Percentiles rank a stretch among this genome's conserved stretches.
Conservation (phyloP, 495 filamentous ascomycete genomes). For the Terfezia boudieri region DNA sequence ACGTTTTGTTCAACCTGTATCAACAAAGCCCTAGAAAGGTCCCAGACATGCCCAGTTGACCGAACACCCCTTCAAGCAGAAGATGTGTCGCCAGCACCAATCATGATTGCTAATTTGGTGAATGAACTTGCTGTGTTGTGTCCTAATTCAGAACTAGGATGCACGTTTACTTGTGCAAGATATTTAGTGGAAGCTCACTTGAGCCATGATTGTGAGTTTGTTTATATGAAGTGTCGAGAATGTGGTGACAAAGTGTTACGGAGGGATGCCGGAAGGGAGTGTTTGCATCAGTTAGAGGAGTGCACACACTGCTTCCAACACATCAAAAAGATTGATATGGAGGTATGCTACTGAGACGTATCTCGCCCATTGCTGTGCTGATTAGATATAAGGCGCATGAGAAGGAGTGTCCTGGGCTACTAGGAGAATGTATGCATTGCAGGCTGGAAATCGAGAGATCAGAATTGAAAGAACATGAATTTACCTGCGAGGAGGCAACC, state of each 20-base stretch:
- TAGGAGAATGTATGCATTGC: slow-evolving; percentile 33
- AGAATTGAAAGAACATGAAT: slow-evolving; percentile 28
- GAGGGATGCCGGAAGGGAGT: slow-evolving; percentile 27
- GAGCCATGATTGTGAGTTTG: slow-evolving; percentile 38
- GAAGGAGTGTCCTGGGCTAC: slow-evolving; percentile 28
- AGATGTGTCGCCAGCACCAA: slow-evolving; percentile 12
- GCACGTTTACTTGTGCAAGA: slow-evolving; percentile 30
- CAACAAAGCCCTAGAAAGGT: slow-evolving; percentile 27
- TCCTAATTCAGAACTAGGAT: slow-evolving; percentile 33
- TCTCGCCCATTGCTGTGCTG: background rate
- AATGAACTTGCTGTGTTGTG: slow-evolving; percentile 46
- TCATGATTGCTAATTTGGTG: slow-evolving; percentile 25
- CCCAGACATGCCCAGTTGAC: slow-evolving; percentile 20
- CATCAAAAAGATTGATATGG: slow-evolving; percentile 36
- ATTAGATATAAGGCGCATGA: slow-evolving; percentile 9
- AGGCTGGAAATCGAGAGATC: slow-evolving; percentile 25
- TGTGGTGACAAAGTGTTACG: slow-evolving; percentile 31
- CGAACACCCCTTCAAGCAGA: slow-evolving; percentile 13
- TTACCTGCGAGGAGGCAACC: slow-evolving; percentile 31
- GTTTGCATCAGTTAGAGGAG: slow-evolving; percentile 31
- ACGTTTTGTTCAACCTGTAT: slow-evolving; percentile 45
- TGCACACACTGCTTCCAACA: slow-evolving; percentile 33
- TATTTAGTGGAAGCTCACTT: slow-evolving; percentile 39
- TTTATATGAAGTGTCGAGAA: slow-evolving; percentile 30
- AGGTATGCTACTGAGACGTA: slow-evolving; percentile 19